Base-by-base conservation (phyloP, 2,329 filamentous ascomycete genomes). In the Talaromyces atroroseus region DNA sequence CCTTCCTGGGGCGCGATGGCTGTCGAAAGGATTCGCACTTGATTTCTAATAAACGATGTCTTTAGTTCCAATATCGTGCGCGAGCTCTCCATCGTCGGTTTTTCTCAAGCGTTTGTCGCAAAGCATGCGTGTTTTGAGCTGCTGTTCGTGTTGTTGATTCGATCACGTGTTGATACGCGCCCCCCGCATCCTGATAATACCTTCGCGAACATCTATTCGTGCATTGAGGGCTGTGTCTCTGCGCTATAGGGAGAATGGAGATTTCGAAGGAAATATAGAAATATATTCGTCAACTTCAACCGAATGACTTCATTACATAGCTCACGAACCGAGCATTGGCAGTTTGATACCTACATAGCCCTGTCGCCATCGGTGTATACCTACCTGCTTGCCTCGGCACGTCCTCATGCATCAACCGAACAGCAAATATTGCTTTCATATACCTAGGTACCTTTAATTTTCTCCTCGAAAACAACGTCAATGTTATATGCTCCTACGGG, bases 21-120 rank as follows among this genome's bases (percentile, higher is more conserved):
- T 56, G 76, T 73, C 2, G 78, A 79, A 3, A 83, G 69, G 20
- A 80, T 74, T 7, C 80, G 78, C 57, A 81, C 76, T 59, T 81
- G 78, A 10, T 70, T 68, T 56, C 77, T 71, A 18, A 82, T 69
- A 49, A 83, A 83, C 14, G 73, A 64, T 5, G 76, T 72, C 60
- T 83, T 83, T 40, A 78, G 63, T 58, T 79, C 76, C 20, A 76
- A 69, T 47, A 82, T 74, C 1, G 79, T 80, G 54, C 66, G 66
- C 56, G 65, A 64, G 40, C 67, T 68, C 55, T 73, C 72, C 73
- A 76, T 76, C 29, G 21, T n/a, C 24, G 42, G 38, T 32, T 48
- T 18, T 52, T 50, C 50, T 51, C 52, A 54, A 58, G 14, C 24
- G 32, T 49, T 18, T 36, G n/a, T 20, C 2, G 1, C 2, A 48